Conservation (phyloP, 129 eudicot genomes). For the Deinandra increscens region DNA sequence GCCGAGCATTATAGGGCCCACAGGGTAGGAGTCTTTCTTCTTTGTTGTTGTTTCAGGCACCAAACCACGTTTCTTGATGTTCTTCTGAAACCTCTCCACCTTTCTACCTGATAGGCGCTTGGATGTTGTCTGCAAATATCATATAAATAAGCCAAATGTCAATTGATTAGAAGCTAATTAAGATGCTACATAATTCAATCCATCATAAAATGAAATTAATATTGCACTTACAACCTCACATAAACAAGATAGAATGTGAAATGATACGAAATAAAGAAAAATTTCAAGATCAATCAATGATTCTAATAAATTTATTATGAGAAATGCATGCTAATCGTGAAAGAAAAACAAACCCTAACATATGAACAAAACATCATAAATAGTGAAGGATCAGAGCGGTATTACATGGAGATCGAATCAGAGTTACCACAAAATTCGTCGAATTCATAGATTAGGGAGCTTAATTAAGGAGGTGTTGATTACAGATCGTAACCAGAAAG, state of each 20-base stretch:
- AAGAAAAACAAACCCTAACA: no score
- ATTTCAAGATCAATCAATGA: neutral
- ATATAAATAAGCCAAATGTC: no score
- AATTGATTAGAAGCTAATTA: no score
- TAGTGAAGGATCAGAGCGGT: no score
- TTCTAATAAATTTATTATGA: no score
- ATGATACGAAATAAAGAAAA: neutral
- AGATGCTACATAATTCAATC: neutral
- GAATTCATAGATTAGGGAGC: no score
- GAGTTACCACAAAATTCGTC: no score
- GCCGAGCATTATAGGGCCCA: conserved; percentile 61
- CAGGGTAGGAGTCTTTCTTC: conserved; percentile 63
- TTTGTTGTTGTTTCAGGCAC: conserved; percentile 53
- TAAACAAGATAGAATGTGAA: neutral
- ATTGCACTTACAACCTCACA: neutral
- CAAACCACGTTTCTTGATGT: conserved; percentile 63
- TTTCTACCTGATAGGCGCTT: conserved; percentile 66
- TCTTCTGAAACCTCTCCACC: conserved; percentile 70
- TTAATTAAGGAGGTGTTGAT: no score
- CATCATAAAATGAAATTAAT: neutral
- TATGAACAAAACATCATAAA: no score
- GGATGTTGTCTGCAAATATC: conserved; percentile 50
- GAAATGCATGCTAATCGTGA: no score
- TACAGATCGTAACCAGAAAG: no score
- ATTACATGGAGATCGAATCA: no score